phyloP scores from a whole-genome alignment of 1,284 basidiomycete species.

The Sanghuangporus sanghuang region DNA sequence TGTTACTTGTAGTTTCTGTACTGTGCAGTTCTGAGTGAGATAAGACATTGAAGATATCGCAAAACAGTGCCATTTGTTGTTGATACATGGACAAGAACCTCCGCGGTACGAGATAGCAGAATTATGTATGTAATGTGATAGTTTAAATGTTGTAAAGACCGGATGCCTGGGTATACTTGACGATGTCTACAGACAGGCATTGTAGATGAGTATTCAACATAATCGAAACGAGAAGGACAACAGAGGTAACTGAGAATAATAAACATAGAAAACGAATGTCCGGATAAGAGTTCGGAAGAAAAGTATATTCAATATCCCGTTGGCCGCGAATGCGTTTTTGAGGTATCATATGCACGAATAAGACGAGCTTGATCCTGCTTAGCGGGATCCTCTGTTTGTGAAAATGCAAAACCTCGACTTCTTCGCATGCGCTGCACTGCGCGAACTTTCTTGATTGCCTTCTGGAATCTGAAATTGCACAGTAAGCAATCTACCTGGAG shows the following conservation, averaged over 20 bases:
- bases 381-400: constrained; percentile 82
- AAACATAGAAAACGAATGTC: neutral
- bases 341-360: constrained; percentile 89
- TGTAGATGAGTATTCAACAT: neutral
- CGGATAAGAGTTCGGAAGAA: neutral
- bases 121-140: neutral
- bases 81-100: neutral
- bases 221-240: neutral
- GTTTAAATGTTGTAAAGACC: neutral
- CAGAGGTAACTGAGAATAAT: neutral
- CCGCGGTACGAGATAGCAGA: neutral
- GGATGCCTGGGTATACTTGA: neutral
- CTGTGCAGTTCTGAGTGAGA: neutral
- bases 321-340: constrained; percentile 62
- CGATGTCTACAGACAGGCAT: neutral
- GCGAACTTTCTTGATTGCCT: constrained; percentile 96
- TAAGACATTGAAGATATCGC: neutral
- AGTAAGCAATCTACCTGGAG: constrained; percentile 10
- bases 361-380: constrained; percentile 83
- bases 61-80: neutral
- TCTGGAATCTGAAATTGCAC: constrained; percentile 67
- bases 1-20: neutral
- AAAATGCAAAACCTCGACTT: constrained; percentile 94
- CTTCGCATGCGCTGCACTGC: constrained; percentile 92
- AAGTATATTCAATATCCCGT: constrained; percentile 53